A percentile compares a stretch with the other conserved stretches of the same genome.
phyloP scores from a whole-genome alignment of 331 rosid genomes.

The Arachis monticola region DNA sequence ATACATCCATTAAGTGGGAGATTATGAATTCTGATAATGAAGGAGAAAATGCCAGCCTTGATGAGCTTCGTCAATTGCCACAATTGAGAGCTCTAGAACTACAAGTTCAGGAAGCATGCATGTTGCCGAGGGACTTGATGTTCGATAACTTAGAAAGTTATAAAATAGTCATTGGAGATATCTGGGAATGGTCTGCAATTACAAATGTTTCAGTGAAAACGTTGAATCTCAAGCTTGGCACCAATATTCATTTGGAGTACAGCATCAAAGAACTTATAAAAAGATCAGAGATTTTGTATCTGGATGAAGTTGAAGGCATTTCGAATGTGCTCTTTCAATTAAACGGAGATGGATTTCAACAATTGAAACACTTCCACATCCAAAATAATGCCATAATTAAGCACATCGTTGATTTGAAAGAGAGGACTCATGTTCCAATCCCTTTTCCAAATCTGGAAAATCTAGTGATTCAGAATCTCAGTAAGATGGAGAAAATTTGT shows the following conservation, averaged over 20 bases:
- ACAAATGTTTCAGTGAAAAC: neutral
- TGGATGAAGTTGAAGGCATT: conserved; percentile 28
- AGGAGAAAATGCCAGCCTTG: conserved; percentile 19
- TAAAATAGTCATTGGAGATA: conserved; percentile 25
- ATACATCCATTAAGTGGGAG: conserved; percentile 25
- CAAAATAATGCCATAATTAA: conserved; percentile 1
- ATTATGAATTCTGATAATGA: neutral
- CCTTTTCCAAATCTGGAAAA: conserved; percentile 6
- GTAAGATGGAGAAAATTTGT: neutral
- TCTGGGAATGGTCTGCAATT: conserved; percentile 24
- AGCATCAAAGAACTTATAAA: conserved; percentile 3
- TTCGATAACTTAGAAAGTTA: conserved; percentile 15
- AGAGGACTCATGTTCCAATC: neutral
- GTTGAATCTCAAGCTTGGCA: conserved; percentile 16
- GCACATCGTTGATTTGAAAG: neutral
- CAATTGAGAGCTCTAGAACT: conserved; percentile 15
- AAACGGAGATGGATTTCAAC: conserved; percentile 12
- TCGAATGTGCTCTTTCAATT: conserved; percentile 18
- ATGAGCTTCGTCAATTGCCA: conserved; percentile 7
- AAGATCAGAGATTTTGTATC: conserved; percentile 3
- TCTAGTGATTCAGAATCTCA: neutral
- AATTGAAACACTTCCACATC: conserved; percentile 1
- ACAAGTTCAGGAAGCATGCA: conserved; percentile 13
- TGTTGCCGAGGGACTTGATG: conserved; percentile 21
- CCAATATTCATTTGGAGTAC: conserved; percentile 14